Evolutionary conservation across 768 basidiomycete species (phyloP), one percentile per base, ranked within the genome.

Genomic region (Termitomyces sp.): DNA sequence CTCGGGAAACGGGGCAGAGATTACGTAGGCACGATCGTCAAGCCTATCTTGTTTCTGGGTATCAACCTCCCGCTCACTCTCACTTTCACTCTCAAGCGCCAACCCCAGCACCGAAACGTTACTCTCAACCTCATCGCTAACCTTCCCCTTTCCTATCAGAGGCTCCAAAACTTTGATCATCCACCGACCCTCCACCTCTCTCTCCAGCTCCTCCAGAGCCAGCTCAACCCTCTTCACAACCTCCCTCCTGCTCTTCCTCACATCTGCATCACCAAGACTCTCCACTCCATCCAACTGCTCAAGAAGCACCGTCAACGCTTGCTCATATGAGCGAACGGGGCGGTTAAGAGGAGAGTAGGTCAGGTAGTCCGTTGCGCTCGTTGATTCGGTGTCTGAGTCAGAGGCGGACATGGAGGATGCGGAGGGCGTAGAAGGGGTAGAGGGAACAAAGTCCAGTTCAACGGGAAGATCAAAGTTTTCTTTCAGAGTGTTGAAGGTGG

Each of bases 271-370:
- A 2, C 87, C 88, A 47, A 72, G 75, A 59, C 83, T 85, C 34
- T 84, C 78, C 32, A 90, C 75, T 1, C 72, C 76, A 62, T 90
- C 88, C 27, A 89, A 74, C 56, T 76, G 72, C 6, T 74, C 65
- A 27, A 90, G 69, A 29, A 90, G 73, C 42, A 74, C 70, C 50
- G 75, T 76, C n/a, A 89, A 70, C 24, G 78, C 76, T 59, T 87
- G 76, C 62, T 85, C 80, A 68, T 86, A 84, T 57, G 74, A 77
- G 56, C 83, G 83, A 31, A 89, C 69, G 0, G 81, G 77, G 22
- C 80, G 78, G 67, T 88, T 90, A 48, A 64, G 68, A 13, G 79
- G 61, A 26, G 80, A 82, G 72, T 79, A 88, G 2, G 80, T 73
- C 5, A 90, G 77, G 34, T 70, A 69, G 12, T 71, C 67, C 8